Base-by-base conservation (phyloP, 345 rosid genomes). In the Eucalyptus sp. region DNA sequence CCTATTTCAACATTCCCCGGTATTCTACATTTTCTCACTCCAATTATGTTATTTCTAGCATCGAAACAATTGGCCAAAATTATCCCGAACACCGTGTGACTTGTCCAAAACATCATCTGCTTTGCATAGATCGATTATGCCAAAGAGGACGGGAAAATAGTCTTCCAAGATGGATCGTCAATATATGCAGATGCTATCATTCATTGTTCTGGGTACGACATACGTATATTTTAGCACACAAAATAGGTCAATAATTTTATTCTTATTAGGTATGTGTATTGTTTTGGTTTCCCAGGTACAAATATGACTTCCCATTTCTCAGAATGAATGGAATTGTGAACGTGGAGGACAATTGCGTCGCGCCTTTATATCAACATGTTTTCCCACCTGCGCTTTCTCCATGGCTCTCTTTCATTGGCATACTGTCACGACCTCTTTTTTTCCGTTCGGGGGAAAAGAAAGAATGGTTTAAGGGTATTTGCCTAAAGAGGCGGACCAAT, bases 331-430 rank as follows among this genome's bases (percentile, higher is more conserved):
- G 86, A 33, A 66, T 85, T 4, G 89, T 90, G 54, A 84, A 50
- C 24, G 91, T 90, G 85, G 91, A 90, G 29, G 91, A 90, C 31
- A 87, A 87, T 31, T 60, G 89, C 33, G 86, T 88, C 33, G 86
- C 60, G 17, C 91, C 91, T 37, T 87, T 90, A 9, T 90, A 90
- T 76, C 44, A 90, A 25, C 89, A 88, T 25, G 86, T 88, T 51
- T 90, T 90, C 79, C 88, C 91, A 5, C 91, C 89, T 7, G 50
- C 10, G 44, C 49, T 85, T 15, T 86, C 89, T 29, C 88, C 91
- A 1, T 11, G 68, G 43, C 88, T 90, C 48, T 90, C 91, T 16
- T 90, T 90, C 49, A 87, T 87, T 11, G 88, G 86, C 29, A 4
- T 90, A n/a, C n/a, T n/a, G n/a, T n/a, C n/a, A n/a, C n/a, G n/a